Base-by-base conservation (phyloP, 202 grass and related monocot species). In the Bolboschoenoplectus hybrid region DNA sequence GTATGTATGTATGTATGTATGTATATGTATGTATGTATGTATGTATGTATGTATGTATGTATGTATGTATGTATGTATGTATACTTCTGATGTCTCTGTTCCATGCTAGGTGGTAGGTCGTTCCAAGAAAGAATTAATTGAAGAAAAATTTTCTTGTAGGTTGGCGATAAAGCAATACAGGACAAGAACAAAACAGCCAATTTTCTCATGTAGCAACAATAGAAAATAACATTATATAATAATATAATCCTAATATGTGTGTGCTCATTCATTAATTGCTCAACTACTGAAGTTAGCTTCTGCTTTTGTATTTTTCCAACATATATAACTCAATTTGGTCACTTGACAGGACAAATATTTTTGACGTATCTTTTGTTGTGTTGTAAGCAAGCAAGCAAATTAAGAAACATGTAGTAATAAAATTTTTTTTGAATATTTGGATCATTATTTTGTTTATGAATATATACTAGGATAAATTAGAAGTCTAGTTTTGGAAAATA, bases 61-160 rank as follows among this genome's bases (percentile, higher is more conserved):
- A 26, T 26, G 26, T 26, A 26, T 26, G 26, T 26, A 26, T 26
- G 26, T 26, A 26, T 26, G 26, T 26, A 26, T 26, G 26, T 26
- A 26, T 26, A 26, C 26, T 26, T 26, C 26, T 26, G 26, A 26
- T 26, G 12, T 57, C 14, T 41, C 3, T 79, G 75, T 58, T 60
- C 75, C 75, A 38, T 57, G 51, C 74, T 57, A 57, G 75, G 75
- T 78, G 74, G 72, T 52, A 53, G 51, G 11, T 55, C n/a, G 16
- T 20, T 9, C 74, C 19, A 49, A 4, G 1, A 51, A 9, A 51
- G 20, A 52, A 52, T 50, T 67, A 73, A 40, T 53, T 67, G 56
- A 2, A 39, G 35, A 79, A 79, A 79, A 26, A 26, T 26, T 57
- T 58, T 79, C 52, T 79, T 58, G 52, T 79, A 9, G 35, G 35